A percentile compares a stretch with the other conserved stretches of the same genome.
Evolutionary conservation across 495 filamentous ascomycete species (phyloP).

Genomic region (Daldinia caldariorum): DNA sequence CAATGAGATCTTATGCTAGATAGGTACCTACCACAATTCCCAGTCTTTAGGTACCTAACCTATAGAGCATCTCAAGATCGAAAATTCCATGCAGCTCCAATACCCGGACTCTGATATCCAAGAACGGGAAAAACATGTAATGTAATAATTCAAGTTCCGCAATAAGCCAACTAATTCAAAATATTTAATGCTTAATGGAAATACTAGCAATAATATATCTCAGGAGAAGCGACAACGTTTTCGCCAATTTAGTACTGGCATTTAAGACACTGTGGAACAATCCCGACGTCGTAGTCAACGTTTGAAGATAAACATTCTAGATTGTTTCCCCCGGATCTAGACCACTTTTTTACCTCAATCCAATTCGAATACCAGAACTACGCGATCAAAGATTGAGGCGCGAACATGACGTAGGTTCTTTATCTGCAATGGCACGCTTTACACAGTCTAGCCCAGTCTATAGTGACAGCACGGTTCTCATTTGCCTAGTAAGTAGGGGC

Average conservation of each 20-base stretch:
- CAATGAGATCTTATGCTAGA: constrained; percentile 1
- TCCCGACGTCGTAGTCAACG: constrained; percentile 4
- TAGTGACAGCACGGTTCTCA: constrained; percentile 8
- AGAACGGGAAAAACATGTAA: too few species aligned
- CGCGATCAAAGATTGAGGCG: neutral
- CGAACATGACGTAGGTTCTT: constrained; percentile 17
- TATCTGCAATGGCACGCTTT: neutral
- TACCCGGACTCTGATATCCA: neutral
- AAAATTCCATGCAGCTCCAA: neutral
- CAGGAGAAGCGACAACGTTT: neutral
- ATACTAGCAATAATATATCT: neutral
- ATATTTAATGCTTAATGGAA: too few species aligned
- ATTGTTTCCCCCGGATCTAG: constrained; percentile 16
- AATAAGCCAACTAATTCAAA: neutral
- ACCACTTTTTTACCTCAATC: constrained; percentile 11
- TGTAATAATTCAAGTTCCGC: constrained; percentile 1
- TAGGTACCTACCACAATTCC: neutral
- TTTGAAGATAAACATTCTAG: constrained; percentile 11
- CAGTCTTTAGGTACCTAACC: neutral
- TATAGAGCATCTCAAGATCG: neutral
- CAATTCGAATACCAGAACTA: neutral
- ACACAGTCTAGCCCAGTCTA: constrained; percentile 9
- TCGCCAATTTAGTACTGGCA: constrained; percentile 12
- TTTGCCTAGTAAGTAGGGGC: neutral
- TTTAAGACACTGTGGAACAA: constrained; percentile 17